Percentiles rank a stretch among this genome's conserved stretches.
These are phyloP conservation scores for Trichoderma sp. DNA, from an alignment of 2,329 filamentous ascomycete genomes.

Conservation along the genomic window DNA sequence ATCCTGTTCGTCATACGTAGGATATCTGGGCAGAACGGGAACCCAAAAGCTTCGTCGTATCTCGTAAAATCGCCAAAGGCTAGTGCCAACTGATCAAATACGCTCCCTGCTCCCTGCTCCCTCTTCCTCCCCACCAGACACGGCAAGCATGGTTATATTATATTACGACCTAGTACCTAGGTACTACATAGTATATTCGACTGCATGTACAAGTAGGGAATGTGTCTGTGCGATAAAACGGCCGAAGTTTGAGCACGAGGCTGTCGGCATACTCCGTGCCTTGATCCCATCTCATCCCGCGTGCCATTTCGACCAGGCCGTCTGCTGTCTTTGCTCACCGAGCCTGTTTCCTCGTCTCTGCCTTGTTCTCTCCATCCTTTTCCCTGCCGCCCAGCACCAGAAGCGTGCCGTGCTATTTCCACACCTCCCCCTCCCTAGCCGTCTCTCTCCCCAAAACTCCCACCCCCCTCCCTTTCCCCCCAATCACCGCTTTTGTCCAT, in stretches of 20 bases:
- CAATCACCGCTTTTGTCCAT: neutral
- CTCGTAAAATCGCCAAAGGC: neutral
- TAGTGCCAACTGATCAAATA: too few species aligned
- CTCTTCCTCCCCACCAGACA: neutral
- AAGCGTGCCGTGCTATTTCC: neutral
- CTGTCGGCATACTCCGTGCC: neutral
- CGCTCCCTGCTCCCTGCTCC: too few species aligned
- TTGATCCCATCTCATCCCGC: neutral
- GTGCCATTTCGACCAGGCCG: neutral
- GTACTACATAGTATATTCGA: too few species aligned
- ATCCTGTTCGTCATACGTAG: neutral
- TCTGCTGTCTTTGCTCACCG: constrained; percentile 4
- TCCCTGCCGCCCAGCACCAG: neutral
- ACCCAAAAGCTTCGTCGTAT: neutral
- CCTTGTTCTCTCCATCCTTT: neutral
- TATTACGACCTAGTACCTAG: too few species aligned
- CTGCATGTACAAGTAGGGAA: neutral
- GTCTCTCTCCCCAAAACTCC: too few species aligned
- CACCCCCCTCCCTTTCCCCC: neutral
- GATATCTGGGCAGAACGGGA: neutral
- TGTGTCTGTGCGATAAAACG: neutral
- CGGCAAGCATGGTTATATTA: neutral
- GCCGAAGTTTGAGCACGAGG: neutral
- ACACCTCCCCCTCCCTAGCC: neutral
- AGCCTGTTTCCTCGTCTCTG: neutral